Conservation (phyloP, 2,329 filamentous ascomycete genomes). For the Teratosphaeria epicoccoides region DNA sequence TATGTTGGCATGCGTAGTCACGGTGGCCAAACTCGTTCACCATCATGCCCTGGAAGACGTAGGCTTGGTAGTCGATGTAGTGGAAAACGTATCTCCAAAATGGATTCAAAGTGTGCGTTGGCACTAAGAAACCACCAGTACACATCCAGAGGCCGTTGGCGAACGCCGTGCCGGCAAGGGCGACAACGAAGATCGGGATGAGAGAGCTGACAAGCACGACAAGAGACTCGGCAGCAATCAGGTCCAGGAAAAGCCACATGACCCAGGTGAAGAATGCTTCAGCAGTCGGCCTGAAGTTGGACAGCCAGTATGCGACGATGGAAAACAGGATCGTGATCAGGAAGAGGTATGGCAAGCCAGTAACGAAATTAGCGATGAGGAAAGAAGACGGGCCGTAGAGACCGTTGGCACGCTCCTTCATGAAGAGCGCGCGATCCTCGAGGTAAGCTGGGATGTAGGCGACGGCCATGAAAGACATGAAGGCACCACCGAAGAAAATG, state of each 20-base stretch:
- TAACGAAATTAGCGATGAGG: slow-evolving; percentile 68
- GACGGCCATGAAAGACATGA: slow-evolving; percentile 48
- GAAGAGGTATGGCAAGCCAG: slow-evolving; percentile 73
- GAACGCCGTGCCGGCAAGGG: slow-evolving; percentile 70
- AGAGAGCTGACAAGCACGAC: slow-evolving; percentile 65
- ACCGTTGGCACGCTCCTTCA: slow-evolving; percentile 72
- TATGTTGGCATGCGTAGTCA: slow-evolving; percentile 49
- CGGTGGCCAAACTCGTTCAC: slow-evolving; percentile 67
- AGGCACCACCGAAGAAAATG: slow-evolving; percentile 48
- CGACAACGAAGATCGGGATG: slow-evolving; percentile 69
- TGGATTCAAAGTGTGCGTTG: slow-evolving; percentile 59
- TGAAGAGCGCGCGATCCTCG: slow-evolving; percentile 62
- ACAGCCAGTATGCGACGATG: slow-evolving; percentile 66
- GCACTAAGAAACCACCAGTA: slow-evolving; percentile 68
- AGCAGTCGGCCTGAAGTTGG: slow-evolving; percentile 58
- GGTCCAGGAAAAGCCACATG: slow-evolving; percentile 76
- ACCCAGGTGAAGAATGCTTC: slow-evolving; percentile 65
- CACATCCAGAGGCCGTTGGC: slow-evolving; percentile 87
- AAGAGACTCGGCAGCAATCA: slow-evolving; percentile 70
- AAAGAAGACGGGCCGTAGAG: slow-evolving; percentile 58
- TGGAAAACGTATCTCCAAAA: slow-evolving; percentile 85
- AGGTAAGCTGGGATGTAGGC: slow-evolving; percentile 78
- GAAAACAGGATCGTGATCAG: slow-evolving; percentile 67
- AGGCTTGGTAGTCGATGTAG: slow-evolving; percentile 78
- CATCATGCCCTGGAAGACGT: slow-evolving; percentile 90